These are phyloP conservation scores for Leccinum variabile DNA, from an alignment of 1,284 basidiomycete species.

Conservation along the genomic window DNA sequence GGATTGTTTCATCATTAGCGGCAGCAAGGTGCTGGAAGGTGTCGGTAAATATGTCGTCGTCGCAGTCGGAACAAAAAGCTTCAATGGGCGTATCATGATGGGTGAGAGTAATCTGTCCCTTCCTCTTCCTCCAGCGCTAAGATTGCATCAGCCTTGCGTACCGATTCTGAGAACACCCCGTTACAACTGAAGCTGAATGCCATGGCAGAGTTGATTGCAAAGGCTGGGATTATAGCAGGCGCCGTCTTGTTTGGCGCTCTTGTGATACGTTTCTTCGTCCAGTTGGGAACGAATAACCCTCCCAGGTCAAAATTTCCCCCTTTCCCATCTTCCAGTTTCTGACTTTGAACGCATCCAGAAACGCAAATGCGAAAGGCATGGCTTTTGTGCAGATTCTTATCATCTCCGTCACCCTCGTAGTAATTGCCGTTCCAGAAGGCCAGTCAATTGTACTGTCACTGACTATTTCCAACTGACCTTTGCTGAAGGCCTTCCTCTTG, in stretches of 20 bases:
- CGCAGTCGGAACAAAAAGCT: conserved; percentile 88
- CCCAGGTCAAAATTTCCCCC: conserved; percentile 38
- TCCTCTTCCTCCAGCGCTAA: conserved; percentile 16
- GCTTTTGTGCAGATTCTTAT: conserved; percentile 93
- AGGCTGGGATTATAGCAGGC: conserved; percentile 83
- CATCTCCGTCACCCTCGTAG: conserved; percentile 92
- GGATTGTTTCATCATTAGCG: conserved; percentile 93
- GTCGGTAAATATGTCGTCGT: conserved; percentile 92
- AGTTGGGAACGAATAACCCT: conserved; percentile 64
- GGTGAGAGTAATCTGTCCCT: conserved; percentile 48
- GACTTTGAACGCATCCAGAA: conserved; percentile 41
- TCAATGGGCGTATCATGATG: conserved; percentile 97
- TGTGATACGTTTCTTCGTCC: conserved; percentile 94
- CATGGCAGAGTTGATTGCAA: conserved; percentile 93
- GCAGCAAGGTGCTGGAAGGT: conserved; percentile 94
- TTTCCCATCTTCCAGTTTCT: background rate
- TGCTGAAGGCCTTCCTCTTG: conserved; percentile 80
- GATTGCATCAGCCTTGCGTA: conserved; percentile 61
- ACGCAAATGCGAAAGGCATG: conserved; percentile 83
- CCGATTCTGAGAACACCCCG: conserved; percentile 85
- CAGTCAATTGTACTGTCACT: conserved; percentile 13
- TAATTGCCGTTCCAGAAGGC: conserved; percentile 97
- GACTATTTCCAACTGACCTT: conserved; percentile 12
- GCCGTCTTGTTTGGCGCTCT: conserved; percentile 80
- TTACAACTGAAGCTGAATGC: conserved; percentile 92